Percentiles rank a stretch among this genome's conserved stretches.
phyloP scores from a whole-genome alignment of 1,284 basidiomycete genomes.

The Boletus semigastroideus region DNA sequence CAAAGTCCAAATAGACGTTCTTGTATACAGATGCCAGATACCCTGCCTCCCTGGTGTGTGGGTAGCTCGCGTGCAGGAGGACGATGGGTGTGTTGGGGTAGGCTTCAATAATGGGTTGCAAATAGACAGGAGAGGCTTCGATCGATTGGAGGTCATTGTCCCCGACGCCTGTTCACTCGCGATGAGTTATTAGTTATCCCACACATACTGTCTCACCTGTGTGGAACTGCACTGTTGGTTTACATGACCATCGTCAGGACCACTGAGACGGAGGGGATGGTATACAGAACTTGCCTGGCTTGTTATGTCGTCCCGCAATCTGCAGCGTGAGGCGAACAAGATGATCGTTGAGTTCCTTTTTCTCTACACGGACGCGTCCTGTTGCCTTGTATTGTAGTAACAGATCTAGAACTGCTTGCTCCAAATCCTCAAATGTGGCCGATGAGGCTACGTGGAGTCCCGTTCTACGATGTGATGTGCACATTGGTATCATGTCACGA shows the following conservation, averaged over 20 bases:
- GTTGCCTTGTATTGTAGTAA: conserved; percentile 32
- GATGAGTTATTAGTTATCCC: not conserved
- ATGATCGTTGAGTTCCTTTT: conserved; percentile 65
- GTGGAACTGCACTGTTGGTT: conserved; percentile 69
- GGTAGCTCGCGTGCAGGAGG: conserved; percentile 72
- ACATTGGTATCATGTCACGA: not conserved
- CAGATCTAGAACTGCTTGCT: conserved; percentile 32
- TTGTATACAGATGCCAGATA: conserved; percentile 67
- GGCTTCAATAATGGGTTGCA: conserved; percentile 66
- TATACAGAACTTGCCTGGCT: conserved; percentile 48
- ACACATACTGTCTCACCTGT: conserved; percentile 40
- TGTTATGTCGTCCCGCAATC: conserved; percentile 49
- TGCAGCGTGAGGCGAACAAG: conserved; percentile 56
- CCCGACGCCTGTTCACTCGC: conserved; percentile 47
- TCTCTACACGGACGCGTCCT: conserved; percentile 49
- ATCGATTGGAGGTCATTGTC: conserved; percentile 67
- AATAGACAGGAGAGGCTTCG: conserved; percentile 58
- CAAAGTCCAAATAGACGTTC: conserved; percentile 78
- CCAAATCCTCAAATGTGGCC: conserved; percentile 26
- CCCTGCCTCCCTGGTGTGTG: conserved; percentile 71
- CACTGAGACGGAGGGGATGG: not conserved
- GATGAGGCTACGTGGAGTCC: conserved; percentile 53
- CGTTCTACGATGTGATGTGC: conserved; percentile 39
- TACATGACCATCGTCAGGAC: not conserved
- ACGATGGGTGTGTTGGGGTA: conserved; percentile 61